Conservation (phyloP, 106 monocot species). For the Agapanthus africanus region DNA sequence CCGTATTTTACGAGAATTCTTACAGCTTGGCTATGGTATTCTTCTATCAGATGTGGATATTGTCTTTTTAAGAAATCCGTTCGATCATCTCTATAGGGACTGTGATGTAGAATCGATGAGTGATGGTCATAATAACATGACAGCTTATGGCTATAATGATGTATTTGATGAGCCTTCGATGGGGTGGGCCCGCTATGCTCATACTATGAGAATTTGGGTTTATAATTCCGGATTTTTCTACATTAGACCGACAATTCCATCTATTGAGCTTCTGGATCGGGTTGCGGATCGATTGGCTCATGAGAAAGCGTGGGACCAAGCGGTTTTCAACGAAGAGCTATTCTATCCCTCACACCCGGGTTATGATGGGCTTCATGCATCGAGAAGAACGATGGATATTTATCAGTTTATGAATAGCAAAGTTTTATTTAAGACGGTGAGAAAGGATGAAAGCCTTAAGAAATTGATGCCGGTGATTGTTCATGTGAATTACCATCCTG, state of each 20-base stretch:
- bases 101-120: constrained; percentile 97
- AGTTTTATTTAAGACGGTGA: constrained; percentile 82
- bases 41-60: constrained; percentile 96
- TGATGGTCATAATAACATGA: constrained; percentile 77
- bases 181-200: constrained; percentile 93
- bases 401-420: constrained; percentile 99
- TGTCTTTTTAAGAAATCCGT: constrained; percentile 82
- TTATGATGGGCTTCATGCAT: constrained; percentile 82
- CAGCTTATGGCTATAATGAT: constrained; percentile 87
- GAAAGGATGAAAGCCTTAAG: constrained; percentile 43
- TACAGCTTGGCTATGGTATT: constrained; percentile 90
- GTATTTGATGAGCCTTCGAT: constrained; percentile 87
- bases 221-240: constrained; percentile 97
- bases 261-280: constrained; percentile 92
- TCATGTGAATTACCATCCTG: constrained; percentile 76
- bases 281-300: constrained; percentile 53
- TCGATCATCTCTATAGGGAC: constrained; percentile 81
- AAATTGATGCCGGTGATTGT: constrained; percentile 68
- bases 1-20: constrained; percentile 75
- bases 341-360: constrained; percentile 77
- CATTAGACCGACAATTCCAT: constrained; percentile 74
- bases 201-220: constrained; percentile 97
- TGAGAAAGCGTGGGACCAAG: constrained; percentile 78
- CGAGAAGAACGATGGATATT: constrained; percentile 87
- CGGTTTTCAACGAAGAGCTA: constrained; percentile 93